phyloP scores from a whole-genome alignment of 2,329 filamentous ascomycete species.

The Leptographium wingfieldii region DNA sequence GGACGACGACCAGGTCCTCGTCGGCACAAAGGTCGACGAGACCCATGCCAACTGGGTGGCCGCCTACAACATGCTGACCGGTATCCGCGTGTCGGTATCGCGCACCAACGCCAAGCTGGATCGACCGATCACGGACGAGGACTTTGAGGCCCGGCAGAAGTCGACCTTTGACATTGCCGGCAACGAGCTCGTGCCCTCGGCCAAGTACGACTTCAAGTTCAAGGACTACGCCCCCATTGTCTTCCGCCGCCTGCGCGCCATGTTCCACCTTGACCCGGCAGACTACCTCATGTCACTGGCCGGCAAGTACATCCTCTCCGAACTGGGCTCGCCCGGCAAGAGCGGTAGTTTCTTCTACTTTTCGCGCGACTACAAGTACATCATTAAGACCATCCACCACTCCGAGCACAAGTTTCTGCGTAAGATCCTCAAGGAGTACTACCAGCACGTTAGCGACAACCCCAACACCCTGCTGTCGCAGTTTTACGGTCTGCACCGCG shows the following conservation, averaged over 20 bases:
- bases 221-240: slow-evolving; percentile 99
- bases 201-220: slow-evolving; percentile 99
- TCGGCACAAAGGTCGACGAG: slow-evolving; percentile 96
- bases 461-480: slow-evolving; percentile 95
- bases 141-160: slow-evolving; percentile 92
- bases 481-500: slow-evolving; percentile 92
- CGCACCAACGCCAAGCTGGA: slow-evolving; percentile 95
- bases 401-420: slow-evolving; percentile 80
- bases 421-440: slow-evolving; percentile 82
- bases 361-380: slow-evolving; percentile 98
- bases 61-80: slow-evolving; percentile 98
- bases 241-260: slow-evolving; percentile 78
- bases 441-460: slow-evolving; percentile 81
- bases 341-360: slow-evolving; percentile 99
- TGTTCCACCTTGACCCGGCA: slow-evolving; percentile 86
- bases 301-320: slow-evolving; percentile 96
- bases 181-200: slow-evolving; percentile 92
- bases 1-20: slow-evolving; percentile 85
- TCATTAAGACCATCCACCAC: slow-evolving; percentile 99
- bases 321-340: slow-evolving; percentile 92
- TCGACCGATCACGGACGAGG: slow-evolving; percentile 73
- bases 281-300: slow-evolving; percentile 98
- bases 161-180: slow-evolving; percentile 98
- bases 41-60: slow-evolving; percentile 95
- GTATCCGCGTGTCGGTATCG: slow-evolving; percentile 93